Conservation (phyloP, 148 eudicot species). For the Chenopodium suecicum region DNA sequence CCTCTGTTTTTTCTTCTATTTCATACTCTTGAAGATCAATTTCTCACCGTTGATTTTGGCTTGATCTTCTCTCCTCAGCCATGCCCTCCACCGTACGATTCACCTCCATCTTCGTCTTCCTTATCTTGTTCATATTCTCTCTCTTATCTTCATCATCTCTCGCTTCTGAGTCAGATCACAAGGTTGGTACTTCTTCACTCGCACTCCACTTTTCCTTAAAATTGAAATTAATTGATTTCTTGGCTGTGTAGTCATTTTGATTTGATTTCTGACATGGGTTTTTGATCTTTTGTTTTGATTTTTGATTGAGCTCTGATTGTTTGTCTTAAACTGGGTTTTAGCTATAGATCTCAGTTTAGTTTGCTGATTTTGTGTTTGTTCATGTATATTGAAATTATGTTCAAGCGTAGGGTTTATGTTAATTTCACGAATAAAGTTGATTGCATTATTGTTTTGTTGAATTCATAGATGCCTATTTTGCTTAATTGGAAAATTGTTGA, state of each 20-base stretch:
- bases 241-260: background rate
- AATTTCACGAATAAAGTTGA: background rate
- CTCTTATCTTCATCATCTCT: slow-evolving; percentile 39
- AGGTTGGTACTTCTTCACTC: slow-evolving; percentile 34
- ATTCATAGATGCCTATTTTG: slow-evolving; percentile 6
- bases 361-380: slow-evolving; percentile 20
- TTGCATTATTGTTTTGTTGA: background rate
- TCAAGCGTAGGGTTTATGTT: background rate
- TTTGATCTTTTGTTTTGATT: slow-evolving; percentile 19
- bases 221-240: background rate
- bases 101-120: background rate
- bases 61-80: slow-evolving; percentile 15
- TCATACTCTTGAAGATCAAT: slow-evolving; percentile 6
- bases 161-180: slow-evolving; percentile 76
- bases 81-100: slow-evolving; percentile 50
- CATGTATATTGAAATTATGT: background rate
- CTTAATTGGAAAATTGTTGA: slow-evolving; percentile 6
- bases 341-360: slow-evolving; percentile 16
- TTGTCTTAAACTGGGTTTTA: slow-evolving; percentile 23
- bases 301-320: slow-evolving; percentile 19
- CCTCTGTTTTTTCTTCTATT: background rate
- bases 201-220: background rate
- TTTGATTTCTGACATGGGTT: slow-evolving; percentile 10
- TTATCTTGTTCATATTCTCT: slow-evolving; percentile 32
- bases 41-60: slow-evolving; percentile 17